These are phyloP conservation scores for Geranium incanum DNA, from an alignment of 441 rosid genomes.

Conservation along the genomic window DNA sequence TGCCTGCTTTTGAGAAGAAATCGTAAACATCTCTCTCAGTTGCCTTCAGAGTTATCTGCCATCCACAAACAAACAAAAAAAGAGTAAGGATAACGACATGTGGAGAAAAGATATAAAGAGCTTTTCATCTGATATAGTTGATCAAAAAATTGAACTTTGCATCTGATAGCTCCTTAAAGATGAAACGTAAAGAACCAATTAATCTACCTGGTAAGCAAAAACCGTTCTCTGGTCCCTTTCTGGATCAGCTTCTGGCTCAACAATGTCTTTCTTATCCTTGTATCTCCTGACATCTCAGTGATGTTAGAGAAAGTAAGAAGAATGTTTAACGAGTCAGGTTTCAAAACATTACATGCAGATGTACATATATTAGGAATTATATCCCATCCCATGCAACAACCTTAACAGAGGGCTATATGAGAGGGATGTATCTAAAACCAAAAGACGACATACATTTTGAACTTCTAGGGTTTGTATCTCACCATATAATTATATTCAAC, in stretches of 20 bases:
- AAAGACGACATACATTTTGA: too few relatives aligned
- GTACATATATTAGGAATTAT: not conserved
- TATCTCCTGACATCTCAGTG: conserved; percentile 40
- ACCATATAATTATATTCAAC: too few relatives aligned
- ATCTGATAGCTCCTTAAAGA: not conserved
- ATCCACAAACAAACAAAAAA: conserved; percentile 17
- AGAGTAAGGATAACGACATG: conserved; percentile 7
- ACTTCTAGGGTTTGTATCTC: too few relatives aligned
- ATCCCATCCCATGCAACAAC: too few relatives aligned
- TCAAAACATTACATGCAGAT: not conserved
- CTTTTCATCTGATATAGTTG: not conserved
- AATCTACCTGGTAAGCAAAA: conserved; percentile 80
- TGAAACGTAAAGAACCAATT: conserved; percentile 7
- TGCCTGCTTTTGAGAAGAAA: conserved; percentile 89
- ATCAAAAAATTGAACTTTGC: too few relatives aligned
- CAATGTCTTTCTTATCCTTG: conserved; percentile 67
- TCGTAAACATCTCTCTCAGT: conserved; percentile 86
- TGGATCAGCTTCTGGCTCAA: conserved; percentile 86
- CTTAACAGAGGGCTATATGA: too few relatives aligned
- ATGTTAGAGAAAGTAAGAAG: not conserved
- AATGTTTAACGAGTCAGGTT: not conserved
- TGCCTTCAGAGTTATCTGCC: conserved; percentile 91
- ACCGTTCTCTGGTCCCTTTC: conserved; percentile 96
- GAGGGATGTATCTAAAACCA: too few relatives aligned
- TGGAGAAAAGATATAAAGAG: not conserved